These are phyloP conservation scores for Ophidiomyces ophidiicola DNA, from an alignment of 2,329 filamentous ascomycete genomes.

Conservation along the genomic window DNA sequence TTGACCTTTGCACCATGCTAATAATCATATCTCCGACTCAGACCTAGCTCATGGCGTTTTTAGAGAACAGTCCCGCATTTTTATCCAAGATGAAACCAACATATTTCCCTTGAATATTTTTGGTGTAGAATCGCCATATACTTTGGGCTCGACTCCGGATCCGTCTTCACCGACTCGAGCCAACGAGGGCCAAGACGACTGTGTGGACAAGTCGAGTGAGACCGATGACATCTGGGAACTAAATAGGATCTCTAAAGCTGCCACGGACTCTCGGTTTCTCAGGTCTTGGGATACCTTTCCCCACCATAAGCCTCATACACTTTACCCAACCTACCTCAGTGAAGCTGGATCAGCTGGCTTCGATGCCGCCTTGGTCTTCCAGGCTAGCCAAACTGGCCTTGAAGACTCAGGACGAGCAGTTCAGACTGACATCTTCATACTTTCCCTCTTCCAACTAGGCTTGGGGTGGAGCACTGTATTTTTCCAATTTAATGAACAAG, in stretches of 20 bases:
- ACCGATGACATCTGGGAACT: conserved; percentile 28
- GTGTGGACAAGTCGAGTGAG: conserved; percentile 16
- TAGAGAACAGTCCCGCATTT: conserved; percentile 16
- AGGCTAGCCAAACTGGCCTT: conserved; percentile 17
- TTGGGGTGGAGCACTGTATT: conserved; percentile 36
- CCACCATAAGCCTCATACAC: conserved; percentile 23
- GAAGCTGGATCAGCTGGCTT: conserved; percentile 32
- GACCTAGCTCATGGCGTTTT: conserved; percentile 21
- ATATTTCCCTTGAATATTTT: conserved; percentile 27
- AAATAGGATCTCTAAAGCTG: conserved; percentile 17
- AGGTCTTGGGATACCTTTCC: conserved; percentile 35
- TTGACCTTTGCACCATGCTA: not conserved
- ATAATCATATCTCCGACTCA: conserved; percentile 9
- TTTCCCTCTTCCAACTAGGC: conserved; percentile 30
- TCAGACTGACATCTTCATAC: conserved; percentile 29
- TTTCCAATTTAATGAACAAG: conserved; percentile 30
- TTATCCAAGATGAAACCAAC: conserved; percentile 20
- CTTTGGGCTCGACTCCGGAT: conserved; percentile 16
- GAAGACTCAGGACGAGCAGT: conserved; percentile 24
- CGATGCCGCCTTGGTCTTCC: conserved; percentile 27
- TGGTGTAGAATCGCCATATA: conserved; percentile 19
- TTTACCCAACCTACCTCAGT: conserved; percentile 32
- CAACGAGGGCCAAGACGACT: conserved; percentile 16
- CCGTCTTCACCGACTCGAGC: conserved; percentile 17
- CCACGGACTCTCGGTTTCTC: conserved; percentile 16